Base-by-base conservation (phyloP, 2,329 filamentous ascomycete species). In the Aspergillus sp. region DNA sequence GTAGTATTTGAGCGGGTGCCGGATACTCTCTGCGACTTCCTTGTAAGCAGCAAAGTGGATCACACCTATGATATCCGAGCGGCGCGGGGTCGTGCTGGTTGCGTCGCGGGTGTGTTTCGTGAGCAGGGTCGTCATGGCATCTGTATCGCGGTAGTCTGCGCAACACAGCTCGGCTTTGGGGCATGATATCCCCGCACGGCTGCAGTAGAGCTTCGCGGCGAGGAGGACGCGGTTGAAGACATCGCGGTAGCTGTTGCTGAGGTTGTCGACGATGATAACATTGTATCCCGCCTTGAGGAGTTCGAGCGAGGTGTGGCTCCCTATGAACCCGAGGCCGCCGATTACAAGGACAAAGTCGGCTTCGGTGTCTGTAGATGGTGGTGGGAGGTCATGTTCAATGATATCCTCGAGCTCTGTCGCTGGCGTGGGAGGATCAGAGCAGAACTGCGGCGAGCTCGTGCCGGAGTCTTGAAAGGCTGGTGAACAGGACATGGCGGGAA, bases 21-120 rank as follows among this genome's bases (percentile, higher is more conserved):
- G 73, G 59, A 89, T 88, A 47, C 85, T 88, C 66, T 90, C 87
- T 19, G 82, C 82, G 0, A 89, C 85, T 4, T 86, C 85, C 71
- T 89, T 89, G 79, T 84, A 85, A 0, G 87, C 87, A 3, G 87
- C 87, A 65, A 90, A 89, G 70, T 90, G 88, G 61, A 90, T 88
- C 9, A 89, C 86, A 0, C 86, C 87, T 0, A 77, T 76, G 63
- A 89, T 87, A 23, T 76, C 79, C 1, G 84, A 86, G 22, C 51
- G 50, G 48, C 71, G 69, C 13, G 76, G 71, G 19, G 68, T 59
- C 77, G 60, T 76, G 69, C 43, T 77, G 76, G 63, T 82, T 82
- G 62, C 83, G 78, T 31, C 13, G 45, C 81, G 72, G 41, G 80
- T 72, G 62, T 80, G 77, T 52, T 45, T 22, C 22, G 57, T 50